Evolutionary conservation across 768 basidiomycete species (phyloP).

Genomic region (Suillus fuscotomentosus): DNA sequence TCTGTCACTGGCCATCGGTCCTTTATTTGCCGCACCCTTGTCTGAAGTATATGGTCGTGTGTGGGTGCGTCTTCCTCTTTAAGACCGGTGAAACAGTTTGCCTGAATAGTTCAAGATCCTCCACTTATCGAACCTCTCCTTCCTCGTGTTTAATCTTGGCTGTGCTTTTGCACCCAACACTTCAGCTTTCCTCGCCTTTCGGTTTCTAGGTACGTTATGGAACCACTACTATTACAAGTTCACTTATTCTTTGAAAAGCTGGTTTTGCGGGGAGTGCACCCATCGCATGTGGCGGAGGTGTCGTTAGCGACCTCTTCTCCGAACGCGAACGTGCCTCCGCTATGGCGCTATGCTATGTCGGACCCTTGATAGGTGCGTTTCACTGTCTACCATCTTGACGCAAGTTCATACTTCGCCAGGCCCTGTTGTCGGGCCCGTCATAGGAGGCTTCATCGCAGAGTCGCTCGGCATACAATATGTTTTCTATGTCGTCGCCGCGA

Average conservation of each 20-base stretch:
- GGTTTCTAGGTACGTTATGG: constrained; percentile 55
- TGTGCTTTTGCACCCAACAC: constrained; percentile 67
- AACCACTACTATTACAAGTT: not conserved
- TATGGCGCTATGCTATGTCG: constrained; percentile 67
- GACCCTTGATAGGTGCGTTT: constrained; percentile 54
- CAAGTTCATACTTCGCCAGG: constrained; percentile 16
- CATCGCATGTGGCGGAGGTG: constrained; percentile 61
- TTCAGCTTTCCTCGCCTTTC: constrained; percentile 57
- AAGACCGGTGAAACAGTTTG: not conserved
- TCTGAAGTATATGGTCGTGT: constrained; percentile 40
- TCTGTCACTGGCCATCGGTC: not conserved
- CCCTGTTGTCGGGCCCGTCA: constrained; percentile 42
- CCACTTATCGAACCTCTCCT: constrained; percentile 24
- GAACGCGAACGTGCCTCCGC: constrained; percentile 61
- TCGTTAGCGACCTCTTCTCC: constrained; percentile 52
- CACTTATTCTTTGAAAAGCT: constrained; percentile 34
- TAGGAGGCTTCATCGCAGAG: not conserved
- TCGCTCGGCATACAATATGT: not conserved
- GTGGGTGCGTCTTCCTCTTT: constrained; percentile 23
- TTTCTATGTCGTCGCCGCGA: not conserved
- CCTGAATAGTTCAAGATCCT: constrained; percentile 44
- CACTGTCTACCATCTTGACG: not conserved
- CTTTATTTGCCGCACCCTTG: not conserved
- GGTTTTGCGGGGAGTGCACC: constrained; percentile 67
- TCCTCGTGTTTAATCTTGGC: not conserved